Percentiles rank a stretch among this genome's conserved stretches.
phyloP scores from a whole-genome alignment of 805 yeast genomes.

The Scheffersomyces coipomensis region DNA sequence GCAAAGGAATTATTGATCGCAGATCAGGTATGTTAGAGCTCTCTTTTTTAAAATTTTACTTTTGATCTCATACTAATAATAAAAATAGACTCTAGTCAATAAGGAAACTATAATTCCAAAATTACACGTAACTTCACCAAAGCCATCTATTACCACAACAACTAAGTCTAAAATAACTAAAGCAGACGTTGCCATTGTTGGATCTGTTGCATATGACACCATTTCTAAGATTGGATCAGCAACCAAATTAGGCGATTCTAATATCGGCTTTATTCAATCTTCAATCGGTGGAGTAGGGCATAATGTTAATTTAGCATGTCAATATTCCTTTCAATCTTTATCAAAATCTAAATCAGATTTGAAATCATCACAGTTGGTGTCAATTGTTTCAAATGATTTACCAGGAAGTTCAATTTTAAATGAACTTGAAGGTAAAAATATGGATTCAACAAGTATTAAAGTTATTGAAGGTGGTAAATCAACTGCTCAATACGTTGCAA shows the following conservation, averaged over 20 bases:
- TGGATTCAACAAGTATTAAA: conserved; percentile 42
- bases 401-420: conserved; percentile 44
- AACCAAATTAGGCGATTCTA: conserved; percentile 55
- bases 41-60: no score
- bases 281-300: conserved; percentile 84
- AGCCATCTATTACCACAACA: no score
- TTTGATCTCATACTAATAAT: no score
- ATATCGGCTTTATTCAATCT: conserved; percentile 59
- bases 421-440: conserved; percentile 19
- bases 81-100: no score
- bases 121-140: no score
- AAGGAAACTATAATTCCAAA: no score
- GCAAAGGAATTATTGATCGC: conserved; percentile 51
- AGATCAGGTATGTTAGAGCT: not conserved
- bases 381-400: conserved; percentile 61
- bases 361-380: conserved; percentile 43
- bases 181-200: conserved; percentile 51
- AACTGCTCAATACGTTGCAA: conserved; percentile 75
- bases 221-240: conserved; percentile 45
- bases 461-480: conserved; percentile 12
- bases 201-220: conserved; percentile 76
- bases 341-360: no score
- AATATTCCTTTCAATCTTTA: conserved; percentile 20
- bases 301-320: conserved; percentile 69
- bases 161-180: no score